Percentiles rank a stretch among this genome's conserved stretches.
Conservation (phyloP, 108 stramenopile species). For the Asterionellopsis glacialis region DNA sequence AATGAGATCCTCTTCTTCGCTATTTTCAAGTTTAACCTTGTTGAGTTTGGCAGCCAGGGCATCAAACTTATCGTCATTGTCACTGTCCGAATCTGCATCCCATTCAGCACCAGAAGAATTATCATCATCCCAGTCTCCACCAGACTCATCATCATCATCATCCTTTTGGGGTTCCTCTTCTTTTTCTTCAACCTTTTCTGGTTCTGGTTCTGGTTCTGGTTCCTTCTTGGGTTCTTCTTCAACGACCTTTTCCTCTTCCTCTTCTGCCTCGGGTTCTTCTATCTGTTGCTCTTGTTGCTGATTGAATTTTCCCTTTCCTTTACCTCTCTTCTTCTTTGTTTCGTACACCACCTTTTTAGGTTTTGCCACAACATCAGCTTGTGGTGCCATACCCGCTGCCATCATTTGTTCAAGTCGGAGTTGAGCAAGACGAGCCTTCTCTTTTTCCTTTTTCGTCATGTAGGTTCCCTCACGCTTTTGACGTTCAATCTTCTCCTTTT, state of each 20-base stretch:
- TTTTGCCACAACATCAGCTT: slow-evolving; percentile 23
- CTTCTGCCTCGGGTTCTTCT: slow-evolving; percentile 24
- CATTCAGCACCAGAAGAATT: slow-evolving; percentile 74
- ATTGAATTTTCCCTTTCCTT: slow-evolving; percentile 26
- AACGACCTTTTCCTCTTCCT: slow-evolving; percentile 33
- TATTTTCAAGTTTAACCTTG: slow-evolving; percentile 44
- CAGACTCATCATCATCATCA: slow-evolving; percentile 27
- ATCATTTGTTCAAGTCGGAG: slow-evolving; percentile 78
- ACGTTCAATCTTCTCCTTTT: slow-evolving; percentile 86
- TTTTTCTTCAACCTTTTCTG: slow-evolving; percentile 23
- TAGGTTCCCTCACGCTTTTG: slow-evolving; percentile 89
- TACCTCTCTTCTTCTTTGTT: slow-evolving; percentile 28
- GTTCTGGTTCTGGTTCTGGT: slow-evolving; percentile 24
- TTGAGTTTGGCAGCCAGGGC: slow-evolving; percentile 68
- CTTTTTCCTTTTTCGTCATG: slow-evolving; percentile 88
- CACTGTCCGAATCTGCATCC: slow-evolving; percentile 61
- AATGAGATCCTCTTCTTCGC: slow-evolving; percentile 81
- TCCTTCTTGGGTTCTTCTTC: slow-evolving; percentile 42
- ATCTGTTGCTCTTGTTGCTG: slow-evolving; percentile 17
- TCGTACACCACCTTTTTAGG: slow-evolving; percentile 48
- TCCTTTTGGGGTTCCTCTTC: slow-evolving; percentile 22
- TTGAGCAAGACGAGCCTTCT: slow-evolving; percentile 68
- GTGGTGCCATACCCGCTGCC: slow-evolving; percentile 78
- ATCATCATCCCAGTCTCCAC: slow-evolving; percentile 70
- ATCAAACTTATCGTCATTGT: slow-evolving; percentile 65